A percentile compares a stretch with the other conserved stretches of the same genome.
phyloP scores from a whole-genome alignment of 2,329 filamentous ascomycete genomes.

The Botrytis galanthina region DNA sequence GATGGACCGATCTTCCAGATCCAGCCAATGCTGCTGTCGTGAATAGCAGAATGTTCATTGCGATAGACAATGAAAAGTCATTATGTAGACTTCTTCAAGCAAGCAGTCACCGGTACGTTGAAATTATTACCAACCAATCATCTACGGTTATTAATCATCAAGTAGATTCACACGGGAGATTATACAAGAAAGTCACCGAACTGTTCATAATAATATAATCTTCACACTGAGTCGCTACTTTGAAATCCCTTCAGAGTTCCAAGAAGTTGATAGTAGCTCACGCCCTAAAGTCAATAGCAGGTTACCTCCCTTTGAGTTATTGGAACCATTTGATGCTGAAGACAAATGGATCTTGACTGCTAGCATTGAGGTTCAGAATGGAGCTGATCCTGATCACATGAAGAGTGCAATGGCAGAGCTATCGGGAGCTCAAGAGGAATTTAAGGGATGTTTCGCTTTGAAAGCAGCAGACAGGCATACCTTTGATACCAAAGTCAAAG shows the following conservation, averaged over 20 bases:
- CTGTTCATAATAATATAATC: constrained; percentile 34
- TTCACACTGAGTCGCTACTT: constrained; percentile 35
- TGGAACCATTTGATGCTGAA: constrained; percentile 49
- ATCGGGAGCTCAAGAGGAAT: constrained; percentile 45
- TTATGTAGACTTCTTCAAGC: constrained; percentile 50
- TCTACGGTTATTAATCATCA: constrained; percentile 17
- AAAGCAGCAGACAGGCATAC: constrained; percentile 51
- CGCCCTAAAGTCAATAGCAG: constrained; percentile 30
- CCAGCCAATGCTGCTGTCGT: constrained; percentile 40
- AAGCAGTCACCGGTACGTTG: constrained; percentile 52
- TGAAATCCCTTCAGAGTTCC: constrained; percentile 25
- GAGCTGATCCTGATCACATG: constrained; percentile 54
- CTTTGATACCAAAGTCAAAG: constrained; percentile 49
- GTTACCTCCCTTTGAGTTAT: constrained; percentile 48
- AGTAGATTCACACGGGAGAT: constrained; percentile 33
- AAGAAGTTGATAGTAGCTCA: constrained; percentile 32
- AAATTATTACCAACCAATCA: not conserved
- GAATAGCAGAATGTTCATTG: constrained; percentile 34
- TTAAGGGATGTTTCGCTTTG: constrained; percentile 54
- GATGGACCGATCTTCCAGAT: constrained; percentile 61
- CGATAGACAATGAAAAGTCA: constrained; percentile 41
- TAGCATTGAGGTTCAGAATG: constrained; percentile 53
- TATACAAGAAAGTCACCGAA: constrained; percentile 31
- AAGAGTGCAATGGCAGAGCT: constrained; percentile 55
- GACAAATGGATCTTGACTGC: constrained; percentile 56